Conservation (phyloP, 805 yeast species). For the Myxozyma neglecta region DNA sequence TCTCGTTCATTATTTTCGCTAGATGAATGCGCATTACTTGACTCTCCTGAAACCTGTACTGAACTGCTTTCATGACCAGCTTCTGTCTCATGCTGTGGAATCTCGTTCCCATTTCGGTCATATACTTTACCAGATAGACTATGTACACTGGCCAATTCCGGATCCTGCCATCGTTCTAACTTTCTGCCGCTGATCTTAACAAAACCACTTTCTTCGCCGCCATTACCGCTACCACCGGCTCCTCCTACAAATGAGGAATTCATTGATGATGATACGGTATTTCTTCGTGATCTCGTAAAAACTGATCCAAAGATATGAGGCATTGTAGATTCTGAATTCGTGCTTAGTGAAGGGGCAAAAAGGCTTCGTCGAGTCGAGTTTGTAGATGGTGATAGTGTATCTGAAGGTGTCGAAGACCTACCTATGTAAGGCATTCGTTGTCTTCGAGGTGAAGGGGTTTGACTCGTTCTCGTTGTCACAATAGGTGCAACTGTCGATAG, state of each 20-base stretch:
- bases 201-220: constrained; percentile 17
- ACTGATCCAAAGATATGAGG: constrained; percentile 15
- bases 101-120: constrained; percentile 23
- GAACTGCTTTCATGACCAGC: neutral
- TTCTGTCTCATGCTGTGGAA: neutral
- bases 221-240: neutral
- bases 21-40: neutral
- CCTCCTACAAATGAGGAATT: constrained; percentile 4
- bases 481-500: neutral
- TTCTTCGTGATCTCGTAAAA: constrained; percentile 22
- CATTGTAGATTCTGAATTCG: constrained; percentile 9
- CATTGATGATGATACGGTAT: constrained; percentile 7
- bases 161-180: constrained; percentile 32
- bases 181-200: constrained; percentile 30
- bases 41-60: neutral
- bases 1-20: neutral
- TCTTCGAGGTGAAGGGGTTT: neutral
- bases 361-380: neutral
- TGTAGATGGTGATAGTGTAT: neutral
- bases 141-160: constrained; percentile 27
- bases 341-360: constrained; percentile 4
- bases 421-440: neutral
- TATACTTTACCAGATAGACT: constrained; percentile 25
- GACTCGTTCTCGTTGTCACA: neutral
- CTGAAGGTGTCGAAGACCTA: constrained; percentile 1